phyloP scores from a whole-genome alignment of 805 yeast genomes.

The Cyberlindnera sargentensis region DNA sequence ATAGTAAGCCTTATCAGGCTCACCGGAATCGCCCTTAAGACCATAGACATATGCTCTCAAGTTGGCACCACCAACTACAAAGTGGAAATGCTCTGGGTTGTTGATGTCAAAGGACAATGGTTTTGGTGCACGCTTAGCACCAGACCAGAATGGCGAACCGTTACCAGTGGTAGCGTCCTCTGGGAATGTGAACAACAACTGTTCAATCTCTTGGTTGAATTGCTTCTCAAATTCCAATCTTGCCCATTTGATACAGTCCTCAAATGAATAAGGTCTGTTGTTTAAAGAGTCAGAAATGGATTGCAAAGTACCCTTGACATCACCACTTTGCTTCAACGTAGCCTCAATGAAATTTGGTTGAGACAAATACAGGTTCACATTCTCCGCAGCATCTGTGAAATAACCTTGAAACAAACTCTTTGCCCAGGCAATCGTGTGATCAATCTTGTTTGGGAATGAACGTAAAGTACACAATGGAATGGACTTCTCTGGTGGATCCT shows the following conservation, averaged over 20 bases:
- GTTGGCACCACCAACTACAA: constrained; percentile 84
- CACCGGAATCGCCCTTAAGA: constrained; percentile 63
- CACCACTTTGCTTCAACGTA: constrained; percentile 86
- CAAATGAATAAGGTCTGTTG: constrained; percentile 82
- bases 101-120: constrained; percentile 74
- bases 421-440: constrained; percentile 99
- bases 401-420: constrained; percentile 89
- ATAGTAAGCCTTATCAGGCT: constrained; percentile 42
- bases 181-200: constrained; percentile 91
- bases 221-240: constrained; percentile 81
- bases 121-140: constrained; percentile 93
- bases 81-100: constrained; percentile 73
- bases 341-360: constrained; percentile 92
- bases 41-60: constrained; percentile 89
- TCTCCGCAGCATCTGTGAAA: constrained; percentile 86
- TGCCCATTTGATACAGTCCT: constrained; percentile 95
- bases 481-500: constrained; percentile 97
- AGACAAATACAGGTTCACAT: constrained; percentile 81
- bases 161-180: constrained; percentile 82
- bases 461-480: constrained; percentile 96
- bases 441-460: constrained; percentile 96
- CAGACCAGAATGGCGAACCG: constrained; percentile 97
- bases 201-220: constrained; percentile 80
- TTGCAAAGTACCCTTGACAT: constrained; percentile 79
- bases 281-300: constrained; percentile 70